Evolutionary conservation across 768 basidiomycete genomes (phyloP).

Genomic region (Mrakia gelida): DNA sequence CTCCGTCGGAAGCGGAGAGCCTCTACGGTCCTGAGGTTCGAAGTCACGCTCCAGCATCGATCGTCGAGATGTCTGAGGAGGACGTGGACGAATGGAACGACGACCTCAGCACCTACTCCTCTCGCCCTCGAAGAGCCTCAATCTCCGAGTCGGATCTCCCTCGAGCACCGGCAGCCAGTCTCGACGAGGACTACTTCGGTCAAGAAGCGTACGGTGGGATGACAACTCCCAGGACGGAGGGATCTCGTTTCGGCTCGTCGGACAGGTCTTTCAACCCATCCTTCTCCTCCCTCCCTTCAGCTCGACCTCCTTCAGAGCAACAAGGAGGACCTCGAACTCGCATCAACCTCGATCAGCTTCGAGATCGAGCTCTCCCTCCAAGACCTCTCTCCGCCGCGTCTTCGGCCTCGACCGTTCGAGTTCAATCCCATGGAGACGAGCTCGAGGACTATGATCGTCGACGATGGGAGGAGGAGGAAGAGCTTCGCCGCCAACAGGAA

Average conservation of each 20-base stretch:
- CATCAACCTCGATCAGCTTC: background rate
- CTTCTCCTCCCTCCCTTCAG: constrained; percentile 3
- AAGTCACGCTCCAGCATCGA: background rate
- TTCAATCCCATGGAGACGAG: background rate
- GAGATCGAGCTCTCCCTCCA: background rate
- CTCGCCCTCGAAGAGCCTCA: background rate
- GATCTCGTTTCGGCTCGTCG: background rate
- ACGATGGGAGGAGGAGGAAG: constrained; percentile 19
- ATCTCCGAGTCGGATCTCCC: background rate
- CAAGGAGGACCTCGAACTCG: background rate
- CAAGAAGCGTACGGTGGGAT: background rate
- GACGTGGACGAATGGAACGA: constrained; percentile 3
- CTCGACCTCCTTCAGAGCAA: background rate
- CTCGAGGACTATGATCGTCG: constrained; percentile 21
- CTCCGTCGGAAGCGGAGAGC: constrained; percentile 13
- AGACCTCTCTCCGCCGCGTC: background rate
- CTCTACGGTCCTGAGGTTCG: constrained; percentile 22
- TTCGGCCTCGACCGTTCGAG: background rate
- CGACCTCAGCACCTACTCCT: background rate
- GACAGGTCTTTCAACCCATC: background rate
- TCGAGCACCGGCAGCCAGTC: background rate
- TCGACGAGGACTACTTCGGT: constrained; percentile 14
- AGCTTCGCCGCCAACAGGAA: background rate
- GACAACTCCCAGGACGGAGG: background rate
- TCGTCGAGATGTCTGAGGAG: constrained; percentile 9